Conservation (phyloP, 2,329 filamentous ascomycete species). For the Neonectria neomacrospora region DNA sequence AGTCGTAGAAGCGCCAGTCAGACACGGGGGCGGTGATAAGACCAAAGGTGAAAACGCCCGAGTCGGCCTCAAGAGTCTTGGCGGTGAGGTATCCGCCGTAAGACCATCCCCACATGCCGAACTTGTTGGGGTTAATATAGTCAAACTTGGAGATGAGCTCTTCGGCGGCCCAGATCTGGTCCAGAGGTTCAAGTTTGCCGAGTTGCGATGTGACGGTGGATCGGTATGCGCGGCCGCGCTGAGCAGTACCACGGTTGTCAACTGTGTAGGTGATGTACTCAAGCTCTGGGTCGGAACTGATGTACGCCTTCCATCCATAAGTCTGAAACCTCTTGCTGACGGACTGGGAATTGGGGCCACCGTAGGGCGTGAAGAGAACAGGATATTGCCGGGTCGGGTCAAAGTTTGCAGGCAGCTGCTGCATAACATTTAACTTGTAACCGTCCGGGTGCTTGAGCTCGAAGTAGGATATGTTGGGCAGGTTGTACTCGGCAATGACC, state of each 20-base stretch:
- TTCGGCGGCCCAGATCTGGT: constrained; percentile 75
- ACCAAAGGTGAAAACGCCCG: constrained; percentile 69
- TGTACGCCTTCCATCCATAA: constrained; percentile 70
- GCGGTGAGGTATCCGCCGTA: constrained; percentile 74
- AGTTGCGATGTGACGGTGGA: constrained; percentile 67
- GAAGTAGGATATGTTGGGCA: constrained; percentile 73
- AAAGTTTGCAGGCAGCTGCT: constrained; percentile 73
- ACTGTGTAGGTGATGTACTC: constrained; percentile 75
- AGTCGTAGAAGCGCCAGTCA: constrained; percentile 78
- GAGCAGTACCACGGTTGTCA: constrained; percentile 75
- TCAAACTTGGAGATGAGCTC: constrained; percentile 60
- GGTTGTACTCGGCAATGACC: constrained; percentile 67
- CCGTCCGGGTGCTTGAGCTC: constrained; percentile 71
- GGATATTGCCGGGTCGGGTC: constrained; percentile 72
- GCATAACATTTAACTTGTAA: constrained; percentile 71
- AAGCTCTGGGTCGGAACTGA: constrained; percentile 74
- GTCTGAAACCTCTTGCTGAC: constrained; percentile 67
- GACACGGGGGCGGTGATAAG: constrained; percentile 73
- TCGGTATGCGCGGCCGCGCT: constrained; percentile 71
- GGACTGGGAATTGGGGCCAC: constrained; percentile 72
- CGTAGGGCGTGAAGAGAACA: constrained; percentile 74
- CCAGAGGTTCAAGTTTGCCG: constrained; percentile 70
- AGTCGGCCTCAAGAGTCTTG: constrained; percentile 73
- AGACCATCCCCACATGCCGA: constrained; percentile 77
- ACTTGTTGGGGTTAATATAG: constrained; percentile 67